Percentiles rank a stretch among this genome's conserved stretches.
Conservation (phyloP, 352 stramenopile genomes). For the Pythium rishiriense region DNA sequence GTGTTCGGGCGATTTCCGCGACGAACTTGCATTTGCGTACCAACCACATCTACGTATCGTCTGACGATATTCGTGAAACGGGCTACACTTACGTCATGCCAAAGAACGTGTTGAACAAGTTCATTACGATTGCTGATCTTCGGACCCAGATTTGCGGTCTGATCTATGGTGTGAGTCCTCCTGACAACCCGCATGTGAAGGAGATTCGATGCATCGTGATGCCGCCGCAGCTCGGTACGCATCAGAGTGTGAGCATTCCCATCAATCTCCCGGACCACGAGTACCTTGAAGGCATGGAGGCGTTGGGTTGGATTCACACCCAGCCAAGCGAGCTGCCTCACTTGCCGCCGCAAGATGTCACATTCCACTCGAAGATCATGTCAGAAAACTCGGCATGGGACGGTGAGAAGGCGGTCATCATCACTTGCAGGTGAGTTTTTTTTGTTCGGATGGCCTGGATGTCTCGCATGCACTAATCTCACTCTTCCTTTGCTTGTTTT, state of each 20-base stretch:
- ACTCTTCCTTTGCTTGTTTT: slow-evolving; percentile 15
- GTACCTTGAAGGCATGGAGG: slow-evolving; percentile 97
- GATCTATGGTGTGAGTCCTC: slow-evolving; percentile 98
- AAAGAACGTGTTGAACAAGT: slow-evolving; percentile 99
- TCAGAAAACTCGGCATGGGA: slow-evolving; percentile 97
- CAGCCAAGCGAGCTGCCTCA: slow-evolving; percentile 98
- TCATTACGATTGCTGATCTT: slow-evolving; percentile 98
- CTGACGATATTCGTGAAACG: slow-evolving; percentile 97
- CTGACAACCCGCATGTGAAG: slow-evolving; percentile 98
- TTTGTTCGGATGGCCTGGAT: background rate
- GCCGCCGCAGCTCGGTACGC: slow-evolving; percentile 98
- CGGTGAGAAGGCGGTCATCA: slow-evolving; percentile 97
- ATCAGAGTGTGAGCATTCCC: slow-evolving; percentile 97
- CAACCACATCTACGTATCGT: slow-evolving; percentile 99
- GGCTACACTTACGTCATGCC: slow-evolving; percentile 99
- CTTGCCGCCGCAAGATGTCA: slow-evolving; percentile 95
- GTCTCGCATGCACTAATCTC: background rate
- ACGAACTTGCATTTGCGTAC: slow-evolving; percentile 99
- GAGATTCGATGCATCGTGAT: slow-evolving; percentile 99
- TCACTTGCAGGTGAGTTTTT: slow-evolving; percentile 86
- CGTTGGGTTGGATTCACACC: slow-evolving; percentile 99
- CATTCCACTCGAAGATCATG: slow-evolving; percentile 97
- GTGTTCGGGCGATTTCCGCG: slow-evolving; percentile 97
- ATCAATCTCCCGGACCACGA: slow-evolving; percentile 96
- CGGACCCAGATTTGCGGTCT: slow-evolving; percentile 98